Conservation (phyloP, 192 early-diverging fungal genomes). For the Backusella macrospora region DNA sequence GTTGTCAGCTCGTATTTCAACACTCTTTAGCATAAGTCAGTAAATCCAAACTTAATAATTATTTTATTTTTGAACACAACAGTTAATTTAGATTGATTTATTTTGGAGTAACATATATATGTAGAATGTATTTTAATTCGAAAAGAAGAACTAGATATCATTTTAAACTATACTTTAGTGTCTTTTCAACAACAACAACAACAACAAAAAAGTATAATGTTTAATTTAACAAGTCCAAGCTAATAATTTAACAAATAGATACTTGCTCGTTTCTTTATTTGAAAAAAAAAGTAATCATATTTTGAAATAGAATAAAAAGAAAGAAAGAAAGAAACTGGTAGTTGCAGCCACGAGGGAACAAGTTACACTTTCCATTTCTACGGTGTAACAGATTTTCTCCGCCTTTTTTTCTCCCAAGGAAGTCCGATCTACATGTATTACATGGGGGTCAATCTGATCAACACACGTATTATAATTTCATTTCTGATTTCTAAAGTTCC, state of each 20-base stretch:
- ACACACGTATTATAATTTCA: neutral
- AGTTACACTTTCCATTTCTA: constrained; percentile 5
- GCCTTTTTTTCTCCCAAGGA: neutral
- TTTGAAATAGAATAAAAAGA: neutral
- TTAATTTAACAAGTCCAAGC: too few species aligned
- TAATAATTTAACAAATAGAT: too few species aligned
- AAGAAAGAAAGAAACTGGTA: neutral
- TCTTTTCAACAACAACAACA: too few species aligned
- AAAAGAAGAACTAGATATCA: neutral
- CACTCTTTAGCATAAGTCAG: too few species aligned
- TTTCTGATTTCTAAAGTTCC: too few species aligned
- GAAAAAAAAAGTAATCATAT: too few species aligned
- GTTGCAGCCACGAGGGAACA: neutral
- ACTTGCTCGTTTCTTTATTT: too few species aligned
- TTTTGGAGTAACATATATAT: neutral
- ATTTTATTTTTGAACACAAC: neutral
- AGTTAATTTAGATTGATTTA: neutral
- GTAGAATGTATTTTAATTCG: neutral
- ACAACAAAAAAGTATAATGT: neutral
- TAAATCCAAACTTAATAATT: neutral
- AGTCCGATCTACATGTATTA: neutral
- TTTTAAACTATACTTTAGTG: neutral
- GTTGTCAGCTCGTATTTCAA: too few species aligned
- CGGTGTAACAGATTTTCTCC: neutral
- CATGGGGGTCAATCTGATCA: neutral